phyloP scores from a whole-genome alignment of 2,329 filamentous ascomycete genomes.

The Microdochium nivale region DNA sequence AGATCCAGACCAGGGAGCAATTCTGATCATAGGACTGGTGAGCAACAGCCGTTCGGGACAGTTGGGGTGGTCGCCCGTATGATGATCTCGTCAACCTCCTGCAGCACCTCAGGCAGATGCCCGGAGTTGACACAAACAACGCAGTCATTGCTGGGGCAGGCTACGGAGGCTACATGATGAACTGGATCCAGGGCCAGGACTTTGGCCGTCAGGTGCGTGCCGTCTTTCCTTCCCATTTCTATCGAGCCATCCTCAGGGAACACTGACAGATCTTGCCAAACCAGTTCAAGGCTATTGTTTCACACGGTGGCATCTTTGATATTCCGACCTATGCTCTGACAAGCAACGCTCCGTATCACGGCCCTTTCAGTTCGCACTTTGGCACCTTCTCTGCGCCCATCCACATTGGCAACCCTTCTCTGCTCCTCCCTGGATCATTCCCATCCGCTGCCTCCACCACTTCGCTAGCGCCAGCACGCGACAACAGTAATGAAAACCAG shows the following conservation, averaged over 20 bases:
- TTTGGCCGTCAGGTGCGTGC: constrained; percentile 33
- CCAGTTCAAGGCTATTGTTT: constrained; percentile 46
- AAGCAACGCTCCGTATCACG: not conserved
- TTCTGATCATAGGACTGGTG: constrained; percentile 20
- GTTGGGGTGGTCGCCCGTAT: constrained; percentile 46
- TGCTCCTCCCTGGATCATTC: constrained; percentile 3
- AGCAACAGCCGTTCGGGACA: constrained; percentile 32
- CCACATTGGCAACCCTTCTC: constrained; percentile 32
- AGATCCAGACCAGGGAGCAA: not conserved
- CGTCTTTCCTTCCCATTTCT: not conserved
- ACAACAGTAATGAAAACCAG: not conserved
- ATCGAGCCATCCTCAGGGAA: constrained; percentile 12
- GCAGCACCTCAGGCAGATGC: constrained; percentile 37
- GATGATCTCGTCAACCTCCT: constrained; percentile 46
- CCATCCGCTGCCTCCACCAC: no score
- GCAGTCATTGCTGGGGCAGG: constrained; percentile 43
- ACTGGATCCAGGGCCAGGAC: constrained; percentile 47
- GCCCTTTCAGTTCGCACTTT: constrained; percentile 12
- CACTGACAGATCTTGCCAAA: not conserved
- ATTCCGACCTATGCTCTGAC: constrained; percentile 11
- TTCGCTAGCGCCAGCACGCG: not conserved
- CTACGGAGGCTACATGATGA: constrained; percentile 53
- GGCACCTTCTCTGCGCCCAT: constrained; percentile 12
- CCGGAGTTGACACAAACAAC: constrained; percentile 44
- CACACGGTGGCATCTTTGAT: constrained; percentile 37